These are phyloP conservation scores for Senna tora DNA, from an alignment of 306 rosid genomes.

Conservation along the genomic window DNA sequence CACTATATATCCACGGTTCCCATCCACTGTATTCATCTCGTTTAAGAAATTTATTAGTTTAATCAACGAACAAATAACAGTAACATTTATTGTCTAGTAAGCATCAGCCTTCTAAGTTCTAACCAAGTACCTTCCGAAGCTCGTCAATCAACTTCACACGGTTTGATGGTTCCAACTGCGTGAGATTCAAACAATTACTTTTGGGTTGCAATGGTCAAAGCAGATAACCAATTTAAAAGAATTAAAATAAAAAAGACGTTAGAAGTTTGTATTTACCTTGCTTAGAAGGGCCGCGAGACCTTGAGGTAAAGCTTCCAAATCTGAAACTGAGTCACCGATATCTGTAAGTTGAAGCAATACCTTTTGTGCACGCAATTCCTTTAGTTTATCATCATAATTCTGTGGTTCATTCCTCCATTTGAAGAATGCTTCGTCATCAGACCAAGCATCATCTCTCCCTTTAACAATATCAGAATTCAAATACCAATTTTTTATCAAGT, in stretches of 20 bases:
- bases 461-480: slow-evolving; percentile 58
- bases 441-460: slow-evolving; percentile 70
- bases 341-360: slow-evolving; percentile 75
- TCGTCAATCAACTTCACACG: slow-evolving; percentile 62
- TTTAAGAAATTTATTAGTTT: slow-evolving; percentile 8
- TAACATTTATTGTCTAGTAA: not conserved
- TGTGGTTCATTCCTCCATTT: slow-evolving; percentile 72
- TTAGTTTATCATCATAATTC: slow-evolving; percentile 74
- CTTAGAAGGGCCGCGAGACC: slow-evolving; percentile 92
- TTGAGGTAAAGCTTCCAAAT: slow-evolving; percentile 93
- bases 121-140: slow-evolving; percentile 77
- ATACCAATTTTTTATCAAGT: slow-evolving; percentile 76
- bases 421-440: slow-evolving; percentile 82
- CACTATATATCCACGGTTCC: slow-evolving; percentile 19
- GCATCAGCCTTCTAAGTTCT: slow-evolving; percentile 18
- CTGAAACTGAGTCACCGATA: slow-evolving; percentile 74
- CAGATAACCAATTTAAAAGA: slow-evolving; percentile 15
- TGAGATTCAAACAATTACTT: slow-evolving; percentile 33
- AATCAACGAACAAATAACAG: not conserved
- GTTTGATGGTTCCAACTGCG: slow-evolving; percentile 83
- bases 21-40: slow-evolving; percentile 18
- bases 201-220: slow-evolving; percentile 26
- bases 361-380: slow-evolving; percentile 88
- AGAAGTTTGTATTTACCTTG: slow-evolving; percentile 63
- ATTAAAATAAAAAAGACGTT: not conserved